Evolutionary conservation across 2,329 filamentous ascomycete genomes (phyloP), one percentile per base, ranked within the genome.

Genomic region (Alternaria postmessia): DNA sequence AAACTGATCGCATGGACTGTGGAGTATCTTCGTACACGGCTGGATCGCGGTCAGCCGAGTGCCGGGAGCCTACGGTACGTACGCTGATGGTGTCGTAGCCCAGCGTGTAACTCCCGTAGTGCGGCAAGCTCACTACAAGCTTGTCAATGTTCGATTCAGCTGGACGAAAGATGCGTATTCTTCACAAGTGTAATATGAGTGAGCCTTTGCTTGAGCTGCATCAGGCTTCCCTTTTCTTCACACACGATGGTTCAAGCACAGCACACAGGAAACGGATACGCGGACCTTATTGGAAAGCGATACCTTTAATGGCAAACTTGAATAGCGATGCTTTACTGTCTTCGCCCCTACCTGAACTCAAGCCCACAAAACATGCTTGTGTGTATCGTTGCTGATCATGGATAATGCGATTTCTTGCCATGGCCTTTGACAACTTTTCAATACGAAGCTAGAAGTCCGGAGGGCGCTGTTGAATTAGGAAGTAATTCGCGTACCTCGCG

Each of bases 11-110:
- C 14, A 59, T 68, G 20, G 62, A 68, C 39, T 65, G 69, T 34
- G 67, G 69, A 6, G 62, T 72, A 9, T 72, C 71, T 39, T 68
- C 70, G 8, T 48, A 63, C 18, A 71, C 69, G 14, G 64, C 64
- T n/a, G 53, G 55, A 32, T 53, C 57, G 46, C 62, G 69, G 16
- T 69, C 69, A 18, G 67, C 68, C 34, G 66, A 72, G 51, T 52
- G 67, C 34, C 63, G 65, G 46, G 72, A 70, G 47, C 65, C 67
- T 18, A 71, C 68, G 58, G 72, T 75, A 71, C 64, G 71, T 59
- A 51, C 38, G 20, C 52, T 51, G 32, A 22, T 39, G 39, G 11
- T 44, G 28, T 39, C 24, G 9, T 49, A 44, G 38, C 44, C 30
- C 22, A 51, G 26, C 49, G 28, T 58, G 63, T 69, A 59, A 72